Evolutionary conservation across 2,329 filamentous ascomycete species (phyloP).

Genomic region (Colletotrichum theobromicola): DNA sequence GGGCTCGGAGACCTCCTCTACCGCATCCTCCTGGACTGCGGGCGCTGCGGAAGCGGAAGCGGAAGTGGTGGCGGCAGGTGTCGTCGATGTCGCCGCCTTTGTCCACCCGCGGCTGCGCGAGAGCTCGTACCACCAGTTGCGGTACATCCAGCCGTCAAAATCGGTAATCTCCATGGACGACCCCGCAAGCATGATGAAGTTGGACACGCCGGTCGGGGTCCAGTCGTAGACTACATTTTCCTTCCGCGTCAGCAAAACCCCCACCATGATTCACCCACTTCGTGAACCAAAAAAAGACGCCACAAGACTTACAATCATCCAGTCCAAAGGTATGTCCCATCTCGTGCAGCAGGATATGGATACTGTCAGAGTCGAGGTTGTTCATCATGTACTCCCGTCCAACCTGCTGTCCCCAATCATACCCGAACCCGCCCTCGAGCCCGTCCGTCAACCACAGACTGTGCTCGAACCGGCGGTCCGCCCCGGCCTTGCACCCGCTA

Average conservation of each 20-base stretch:
- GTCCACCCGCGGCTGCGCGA: slow-evolving; percentile 31
- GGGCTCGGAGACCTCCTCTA: not conserved
- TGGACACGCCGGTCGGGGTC: slow-evolving; percentile 43
- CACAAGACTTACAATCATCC: slow-evolving; percentile 36
- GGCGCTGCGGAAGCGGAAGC: not conserved
- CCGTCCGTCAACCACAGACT: slow-evolving; percentile 52
- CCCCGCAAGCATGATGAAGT: slow-evolving; percentile 52
- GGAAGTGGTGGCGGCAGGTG: not conserved
- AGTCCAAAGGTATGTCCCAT: slow-evolving; percentile 48
- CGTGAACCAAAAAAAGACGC: not conserved
- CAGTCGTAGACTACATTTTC: slow-evolving; percentile 31
- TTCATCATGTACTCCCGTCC: slow-evolving; percentile 47
- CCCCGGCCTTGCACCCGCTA: slow-evolving; percentile 39
- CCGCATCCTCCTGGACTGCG: not conserved
- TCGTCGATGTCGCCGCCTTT: not conserved
- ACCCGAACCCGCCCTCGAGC: slow-evolving; percentile 46
- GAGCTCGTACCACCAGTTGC: slow-evolving; percentile 49
- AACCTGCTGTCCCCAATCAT: slow-evolving; percentile 50
- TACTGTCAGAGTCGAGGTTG: slow-evolving; percentile 36
- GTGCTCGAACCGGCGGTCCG: slow-evolving; percentile 45
- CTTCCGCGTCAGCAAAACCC: not conserved
- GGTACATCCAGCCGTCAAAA: slow-evolving; percentile 53
- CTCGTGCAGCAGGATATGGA: slow-evolving; percentile 52
- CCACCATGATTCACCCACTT: not conserved
- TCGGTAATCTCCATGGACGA: slow-evolving; percentile 46